Base-by-base conservation (phyloP, 352 stramenopile genomes). In the Globisporangium paroecandrum region DNA sequence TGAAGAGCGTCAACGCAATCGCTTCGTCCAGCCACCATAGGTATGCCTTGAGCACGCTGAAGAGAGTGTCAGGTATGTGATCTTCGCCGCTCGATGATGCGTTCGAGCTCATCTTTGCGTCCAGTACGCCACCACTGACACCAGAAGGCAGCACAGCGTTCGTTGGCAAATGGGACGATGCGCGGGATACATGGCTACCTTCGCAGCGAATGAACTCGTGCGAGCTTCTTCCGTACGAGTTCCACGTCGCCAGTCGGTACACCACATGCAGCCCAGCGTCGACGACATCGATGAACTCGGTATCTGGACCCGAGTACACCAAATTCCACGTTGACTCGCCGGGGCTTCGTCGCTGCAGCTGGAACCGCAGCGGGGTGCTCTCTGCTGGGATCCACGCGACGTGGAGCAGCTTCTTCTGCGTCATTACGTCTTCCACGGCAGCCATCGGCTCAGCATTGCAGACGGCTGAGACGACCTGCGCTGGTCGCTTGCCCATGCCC, bases 1-100 rank as follows among this genome's bases (percentile, higher is more conserved):
- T 74, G 55, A 95, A 83, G 20, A 92, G 59, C 20, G 85, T 83
- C 13, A 95, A 72, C 24, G 85, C 77, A 53, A 95, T 89, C 3
- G 81, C 84, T 62, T 95, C 87, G 58, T 95, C 85, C n/a, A 95
- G 74, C 87, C 87, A 95, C 85, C 86, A 95, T 36, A 93, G 73
- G 66, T 92, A 92, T 20, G 77, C 76, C 62, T 88, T 90, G 32
- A 93, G 64, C 53, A 86, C 41, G 9, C 71, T 69, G 56, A 84
- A 82, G 25, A 83, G 38, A n/a, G 75, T 64, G 57, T 69, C 65
- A 7, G 65, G 20, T 8, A 10, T 1, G 0, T 47, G 13, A 59
- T 20, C 68, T 13, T 75, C 61, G 29, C 49, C 69, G 63, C 36
- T 74, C 32, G 43, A 60, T 9, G 49, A 62, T 6, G 34, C 54